phyloP scores from a whole-genome alignment of 148 eudicot genomes.

The Fagopyrum esculentum region DNA sequence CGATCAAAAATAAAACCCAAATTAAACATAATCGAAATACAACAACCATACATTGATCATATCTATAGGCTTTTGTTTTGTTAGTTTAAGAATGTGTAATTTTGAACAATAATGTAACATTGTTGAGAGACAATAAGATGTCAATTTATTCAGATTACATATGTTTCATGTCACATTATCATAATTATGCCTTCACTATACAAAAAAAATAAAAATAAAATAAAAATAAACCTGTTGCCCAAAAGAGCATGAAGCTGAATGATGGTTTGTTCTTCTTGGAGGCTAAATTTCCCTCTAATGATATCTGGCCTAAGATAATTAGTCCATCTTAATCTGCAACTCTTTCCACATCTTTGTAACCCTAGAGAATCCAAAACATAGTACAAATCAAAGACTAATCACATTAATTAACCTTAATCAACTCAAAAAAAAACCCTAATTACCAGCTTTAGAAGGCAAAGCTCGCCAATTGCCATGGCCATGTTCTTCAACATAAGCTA shows the following conservation, averaged over 20 bases:
- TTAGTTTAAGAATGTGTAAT: background rate
- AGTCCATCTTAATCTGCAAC: constrained; percentile 91
- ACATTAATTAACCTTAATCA: background rate
- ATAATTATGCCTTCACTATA: background rate
- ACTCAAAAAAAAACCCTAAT: background rate
- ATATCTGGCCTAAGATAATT: constrained; percentile 94
- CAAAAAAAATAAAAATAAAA: background rate
- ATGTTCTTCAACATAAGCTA: constrained; percentile 79
- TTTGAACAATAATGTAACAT: background rate
- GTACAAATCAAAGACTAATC: background rate
- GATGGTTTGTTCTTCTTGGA: constrained; percentile 93
- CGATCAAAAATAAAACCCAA: background rate
- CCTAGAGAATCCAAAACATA: constrained; percentile 32
- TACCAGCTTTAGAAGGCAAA: constrained; percentile 77
- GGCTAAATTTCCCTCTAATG: constrained; percentile 83
- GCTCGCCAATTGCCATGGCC: constrained; percentile 99
- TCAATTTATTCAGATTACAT: background rate
- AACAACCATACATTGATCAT: too few relatives aligned
- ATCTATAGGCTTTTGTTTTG: too few relatives aligned
- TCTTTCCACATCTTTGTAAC: constrained; percentile 91
- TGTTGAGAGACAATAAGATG: background rate
- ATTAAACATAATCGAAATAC: too few relatives aligned
- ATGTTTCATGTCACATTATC: background rate
- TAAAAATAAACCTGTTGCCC: constrained; percentile 64
- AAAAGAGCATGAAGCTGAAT: constrained; percentile 97